A percentile compares a stretch with the other conserved stretches of the same genome.
Evolutionary conservation across 805 yeast genomes (phyloP).

Genomic region (Yamadazyma scolyti): DNA sequence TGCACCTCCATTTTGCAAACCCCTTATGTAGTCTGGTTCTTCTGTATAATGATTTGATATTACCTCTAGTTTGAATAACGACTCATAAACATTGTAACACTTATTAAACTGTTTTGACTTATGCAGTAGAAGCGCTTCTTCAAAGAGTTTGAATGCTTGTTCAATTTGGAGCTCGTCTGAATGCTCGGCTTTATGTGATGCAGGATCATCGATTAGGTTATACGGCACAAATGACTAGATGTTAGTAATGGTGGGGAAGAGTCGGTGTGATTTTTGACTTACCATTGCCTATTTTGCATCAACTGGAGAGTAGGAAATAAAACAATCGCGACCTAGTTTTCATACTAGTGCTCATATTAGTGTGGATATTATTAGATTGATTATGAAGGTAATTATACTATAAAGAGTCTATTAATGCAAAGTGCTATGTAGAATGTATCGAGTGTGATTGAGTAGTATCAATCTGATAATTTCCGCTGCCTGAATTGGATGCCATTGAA

Average conservation of each 20-base stretch:
- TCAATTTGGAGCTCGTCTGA: constrained; percentile 89
- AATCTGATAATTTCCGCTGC: too few species aligned
- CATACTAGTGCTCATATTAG: too few species aligned
- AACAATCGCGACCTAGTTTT: too few species aligned
- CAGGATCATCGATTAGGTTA: constrained; percentile 71
- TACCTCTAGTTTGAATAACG: constrained; percentile 66
- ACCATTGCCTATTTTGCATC: too few species aligned
- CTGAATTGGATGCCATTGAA: too few species aligned
- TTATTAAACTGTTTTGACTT: constrained; percentile 42
- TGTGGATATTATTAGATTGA: too few species aligned
- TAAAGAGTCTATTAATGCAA: too few species aligned
- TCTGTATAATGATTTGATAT: constrained; percentile 43
- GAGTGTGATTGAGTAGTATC: too few species aligned
- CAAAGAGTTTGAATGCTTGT: constrained; percentile 74
- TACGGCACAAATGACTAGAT: constrained; percentile 70
- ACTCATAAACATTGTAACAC: constrained; percentile 56
- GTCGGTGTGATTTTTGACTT: too few species aligned
- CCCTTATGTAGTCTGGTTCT: constrained; percentile 33
- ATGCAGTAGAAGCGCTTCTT: constrained; percentile 64
- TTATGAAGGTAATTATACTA: too few species aligned
- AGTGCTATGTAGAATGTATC: too few species aligned
- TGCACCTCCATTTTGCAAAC: constrained; percentile 35
- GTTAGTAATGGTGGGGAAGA: constrained; percentile 5
- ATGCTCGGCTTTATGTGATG: constrained; percentile 71
- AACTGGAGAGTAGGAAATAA: too few species aligned